Percentiles rank a stretch among this genome's conserved stretches.
These are phyloP conservation scores for Leccinum pachyderme DNA, from an alignment of 1,284 basidiomycete genomes.

Conservation along the genomic window DNA sequence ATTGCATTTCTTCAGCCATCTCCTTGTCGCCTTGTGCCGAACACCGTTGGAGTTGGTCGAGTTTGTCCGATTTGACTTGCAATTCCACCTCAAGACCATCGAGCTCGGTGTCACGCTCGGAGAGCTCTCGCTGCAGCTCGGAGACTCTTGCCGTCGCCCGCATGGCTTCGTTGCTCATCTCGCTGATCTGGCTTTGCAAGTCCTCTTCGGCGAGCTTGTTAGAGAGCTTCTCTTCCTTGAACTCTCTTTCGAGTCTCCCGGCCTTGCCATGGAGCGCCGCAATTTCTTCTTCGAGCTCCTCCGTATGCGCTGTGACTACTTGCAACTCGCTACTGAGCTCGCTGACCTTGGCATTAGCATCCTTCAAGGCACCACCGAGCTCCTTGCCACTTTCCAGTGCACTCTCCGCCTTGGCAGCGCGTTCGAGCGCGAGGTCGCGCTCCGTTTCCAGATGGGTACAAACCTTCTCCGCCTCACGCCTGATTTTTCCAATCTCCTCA, in stretches of 20 bases:
- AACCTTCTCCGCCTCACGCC: constrained; percentile 47
- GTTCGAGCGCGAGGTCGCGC: constrained; percentile 52
- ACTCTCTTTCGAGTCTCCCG: constrained; percentile 51
- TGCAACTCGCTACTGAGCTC: constrained; percentile 54
- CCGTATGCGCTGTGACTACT: constrained; percentile 52
- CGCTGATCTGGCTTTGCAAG: constrained; percentile 29
- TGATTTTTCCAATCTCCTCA: constrained; percentile 38
- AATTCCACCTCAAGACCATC: constrained; percentile 34
- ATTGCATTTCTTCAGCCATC: constrained; percentile 38
- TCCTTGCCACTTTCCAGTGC: constrained; percentile 60
- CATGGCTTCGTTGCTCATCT: constrained; percentile 32
- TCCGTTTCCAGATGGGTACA: constrained; percentile 47
- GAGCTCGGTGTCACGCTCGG: constrained; percentile 19
- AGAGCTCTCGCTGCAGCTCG: constrained; percentile 38
- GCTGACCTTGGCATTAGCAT: constrained; percentile 58
- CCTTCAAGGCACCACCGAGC: constrained; percentile 60
- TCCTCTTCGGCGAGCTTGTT: constrained; percentile 35
- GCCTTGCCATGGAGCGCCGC: constrained; percentile 45
- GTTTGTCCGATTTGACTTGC: constrained; percentile 37
- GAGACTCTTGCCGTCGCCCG: constrained; percentile 27
- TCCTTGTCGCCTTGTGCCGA: constrained; percentile 39
- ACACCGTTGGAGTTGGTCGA: constrained; percentile 36
- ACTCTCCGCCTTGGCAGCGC: constrained; percentile 59
- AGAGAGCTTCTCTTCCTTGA: constrained; percentile 49
- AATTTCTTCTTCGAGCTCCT: constrained; percentile 23